Conservation (phyloP, 441 rosid genomes). For the Gossypium schwendimanii region DNA sequence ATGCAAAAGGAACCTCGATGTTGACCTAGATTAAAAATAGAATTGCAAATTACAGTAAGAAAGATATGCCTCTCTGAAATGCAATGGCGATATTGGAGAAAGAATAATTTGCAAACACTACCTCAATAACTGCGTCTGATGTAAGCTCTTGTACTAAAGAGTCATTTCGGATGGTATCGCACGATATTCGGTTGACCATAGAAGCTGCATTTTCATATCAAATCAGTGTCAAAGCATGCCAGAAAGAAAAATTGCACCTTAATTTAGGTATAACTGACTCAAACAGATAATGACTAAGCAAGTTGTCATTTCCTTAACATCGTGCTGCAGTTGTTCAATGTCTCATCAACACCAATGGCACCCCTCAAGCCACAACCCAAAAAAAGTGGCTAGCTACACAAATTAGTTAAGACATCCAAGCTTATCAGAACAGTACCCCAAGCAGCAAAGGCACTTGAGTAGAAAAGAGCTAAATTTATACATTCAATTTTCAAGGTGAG, state of each 20-base stretch:
- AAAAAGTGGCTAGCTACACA: background rate
- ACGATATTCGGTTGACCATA: slow-evolving; percentile 79
- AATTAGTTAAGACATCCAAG: background rate
- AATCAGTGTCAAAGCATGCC: slow-evolving; percentile 35
- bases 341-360: background rate
- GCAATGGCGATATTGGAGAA: background rate
- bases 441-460: background rate
- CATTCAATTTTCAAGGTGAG: background rate
- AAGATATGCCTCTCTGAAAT: background rate
- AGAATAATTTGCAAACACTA: slow-evolving; percentile 19
- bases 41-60: slow-evolving; percentile 5
- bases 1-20: slow-evolving; percentile 76
- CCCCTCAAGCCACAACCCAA: background rate
- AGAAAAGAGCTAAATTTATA: background rate
- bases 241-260: slow-evolving; percentile 13
- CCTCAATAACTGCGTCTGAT: slow-evolving; percentile 91
- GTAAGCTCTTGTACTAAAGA: slow-evolving; percentile 55
- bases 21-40: slow-evolving; percentile 39
- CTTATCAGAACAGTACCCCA: background rate
- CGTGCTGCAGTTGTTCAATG: background rate
- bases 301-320: background rate
- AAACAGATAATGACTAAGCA: background rate
- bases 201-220: slow-evolving; percentile 71
- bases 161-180: slow-evolving; percentile 30
- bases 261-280: slow-evolving; percentile 14